Base-by-base conservation (phyloP, 1,284 basidiomycete species). In the Pseudozyma hubeiensis region DNA sequence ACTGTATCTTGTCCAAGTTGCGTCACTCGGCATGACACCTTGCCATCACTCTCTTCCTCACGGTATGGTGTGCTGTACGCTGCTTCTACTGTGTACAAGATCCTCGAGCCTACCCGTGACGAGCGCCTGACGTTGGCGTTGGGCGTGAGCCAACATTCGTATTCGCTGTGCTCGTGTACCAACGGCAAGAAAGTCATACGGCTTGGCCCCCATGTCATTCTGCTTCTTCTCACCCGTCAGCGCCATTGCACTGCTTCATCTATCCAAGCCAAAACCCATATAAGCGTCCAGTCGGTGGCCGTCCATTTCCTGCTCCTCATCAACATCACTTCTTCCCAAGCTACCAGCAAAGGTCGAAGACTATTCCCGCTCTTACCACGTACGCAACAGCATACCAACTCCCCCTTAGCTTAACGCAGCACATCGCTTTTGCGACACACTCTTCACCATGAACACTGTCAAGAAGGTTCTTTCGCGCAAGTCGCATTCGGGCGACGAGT, bases 401-500 rank as follows among this genome's bases (percentile, higher is more conserved):
- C 53, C 53, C 43, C 11, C 52, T 45, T 2, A 53, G 52, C 52
- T 53, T 35, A 29, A 11, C 30, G 17, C 35, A 33, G 29, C 50
- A 34, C 44, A 41, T 30, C 49, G 30, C 13, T 29, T 14, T 29
- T 17, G 34, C 19, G 24, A 35, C 40, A 41, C 10, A 13, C 16
- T 19, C 7, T 16, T 29, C 62, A 71, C 19, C 47, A 74, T 74
- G 71, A 74, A 74, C 62, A 48, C 71, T 37, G 65, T 74, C 43
- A 74, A 69, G 62, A 74, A 74, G 64, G 71, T 69, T 49, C 62
- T 74, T 41, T 68, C 64, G 35, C 61, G 62, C 17, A 49, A 45
- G 49, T 74, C 71, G 35, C 61, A 68, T 17, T 68, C 65, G n/a
- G 55, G 56, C 30, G 53, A 57, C 45, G 69, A 72, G 16, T 68